Evolutionary conservation across 441 rosid genomes (phyloP).

Genomic region (Manihot esculenta): DNA sequence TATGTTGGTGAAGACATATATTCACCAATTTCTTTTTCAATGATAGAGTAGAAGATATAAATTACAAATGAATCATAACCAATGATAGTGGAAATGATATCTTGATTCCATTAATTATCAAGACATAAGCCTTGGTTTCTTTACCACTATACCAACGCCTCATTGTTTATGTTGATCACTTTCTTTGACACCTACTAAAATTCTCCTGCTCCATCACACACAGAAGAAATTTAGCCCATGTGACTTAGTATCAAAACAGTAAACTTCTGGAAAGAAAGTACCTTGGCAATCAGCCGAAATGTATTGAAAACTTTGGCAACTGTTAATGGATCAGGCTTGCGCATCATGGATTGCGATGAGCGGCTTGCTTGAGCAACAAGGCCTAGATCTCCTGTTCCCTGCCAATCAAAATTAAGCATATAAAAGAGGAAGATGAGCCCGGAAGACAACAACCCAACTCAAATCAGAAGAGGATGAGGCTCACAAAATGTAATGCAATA

Average conservation of each 20-base stretch:
- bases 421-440: background rate
- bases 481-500: background rate
- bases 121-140: background rate
- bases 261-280: conserved; percentile 15
- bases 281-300: conserved; percentile 87
- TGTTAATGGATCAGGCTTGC: conserved; percentile 77
- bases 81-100: background rate
- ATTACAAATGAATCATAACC: background rate
- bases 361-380: conserved; percentile 95
- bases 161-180: background rate
- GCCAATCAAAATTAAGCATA: conserved; percentile 24
- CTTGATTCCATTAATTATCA: background rate
- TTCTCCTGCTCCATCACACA: background rate
- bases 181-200: background rate
- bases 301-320: conserved; percentile 71
- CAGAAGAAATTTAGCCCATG: background rate
- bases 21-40: background rate
- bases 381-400: conserved; percentile 89
- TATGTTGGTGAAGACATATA: background rate
- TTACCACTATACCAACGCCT: background rate
- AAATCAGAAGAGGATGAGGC: background rate
- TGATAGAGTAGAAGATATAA: background rate
- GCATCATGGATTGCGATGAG: conserved; percentile 85
- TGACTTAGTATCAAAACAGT: background rate
- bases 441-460: background rate